Percentiles rank a stretch among this genome's conserved stretches.
These are phyloP conservation scores for Cryphonectria japonica DNA, from an alignment of 2,329 filamentous ascomycete genomes.

Conservation along the genomic window DNA sequence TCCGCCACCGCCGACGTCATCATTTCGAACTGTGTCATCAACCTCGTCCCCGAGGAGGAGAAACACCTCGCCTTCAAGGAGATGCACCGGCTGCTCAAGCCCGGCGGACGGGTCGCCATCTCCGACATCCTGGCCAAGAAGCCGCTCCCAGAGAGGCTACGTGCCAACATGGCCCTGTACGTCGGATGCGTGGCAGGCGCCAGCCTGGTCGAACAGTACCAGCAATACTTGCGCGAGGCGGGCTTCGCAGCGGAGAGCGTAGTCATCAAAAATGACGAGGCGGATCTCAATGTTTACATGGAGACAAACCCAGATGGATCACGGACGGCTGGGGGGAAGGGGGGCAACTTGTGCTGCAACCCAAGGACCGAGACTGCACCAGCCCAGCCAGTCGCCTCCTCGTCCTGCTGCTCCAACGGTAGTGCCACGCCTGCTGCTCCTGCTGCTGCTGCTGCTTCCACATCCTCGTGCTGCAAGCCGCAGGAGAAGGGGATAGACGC, in stretches of 20 bases:
- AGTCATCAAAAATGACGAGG: constrained; percentile 48
- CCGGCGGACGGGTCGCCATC: constrained; percentile 60
- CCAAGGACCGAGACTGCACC: constrained; percentile 20
- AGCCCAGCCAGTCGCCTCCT: constrained; percentile 12
- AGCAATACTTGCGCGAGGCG: constrained; percentile 51
- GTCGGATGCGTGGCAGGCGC: constrained; percentile 65
- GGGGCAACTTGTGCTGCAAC: constrained; percentile 31
- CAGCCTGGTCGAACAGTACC: constrained; percentile 55
- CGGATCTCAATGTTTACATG: constrained; percentile 53
- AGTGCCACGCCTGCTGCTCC: background rate
- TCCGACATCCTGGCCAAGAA: constrained; percentile 62
- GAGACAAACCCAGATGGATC: constrained; percentile 36
- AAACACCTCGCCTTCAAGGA: constrained; percentile 60
- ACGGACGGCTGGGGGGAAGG: constrained; percentile 26
- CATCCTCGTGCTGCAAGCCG: constrained; percentile 14
- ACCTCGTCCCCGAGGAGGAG: constrained; percentile 57
- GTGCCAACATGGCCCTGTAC: constrained; percentile 54
- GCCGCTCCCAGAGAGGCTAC: constrained; percentile 52
- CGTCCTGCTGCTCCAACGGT: constrained; percentile 12
- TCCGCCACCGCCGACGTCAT: constrained; percentile 54
- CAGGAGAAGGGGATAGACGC: constrained; percentile 32
- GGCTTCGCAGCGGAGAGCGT: constrained; percentile 54
- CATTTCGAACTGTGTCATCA: constrained; percentile 67
- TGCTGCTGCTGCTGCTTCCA: background rate
- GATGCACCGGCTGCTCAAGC: constrained; percentile 60